Evolutionary conservation across 2,329 filamentous ascomycete genomes (phyloP).

Genomic region (Cercospora nicotianae): DNA sequence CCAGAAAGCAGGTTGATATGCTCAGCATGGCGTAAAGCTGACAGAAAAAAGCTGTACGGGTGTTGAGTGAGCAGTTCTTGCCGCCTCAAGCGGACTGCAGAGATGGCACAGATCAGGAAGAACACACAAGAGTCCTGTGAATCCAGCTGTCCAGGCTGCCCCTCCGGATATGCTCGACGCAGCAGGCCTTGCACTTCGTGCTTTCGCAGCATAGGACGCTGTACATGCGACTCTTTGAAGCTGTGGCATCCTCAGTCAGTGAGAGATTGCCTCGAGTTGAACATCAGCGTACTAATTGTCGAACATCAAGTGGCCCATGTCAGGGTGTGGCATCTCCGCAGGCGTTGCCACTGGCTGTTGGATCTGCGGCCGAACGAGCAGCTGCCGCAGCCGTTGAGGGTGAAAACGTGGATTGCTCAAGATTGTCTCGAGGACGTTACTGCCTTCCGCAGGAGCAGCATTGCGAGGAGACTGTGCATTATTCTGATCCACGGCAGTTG

Average conservation of each 20-base stretch:
- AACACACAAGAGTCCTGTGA: slow-evolving; percentile 40
- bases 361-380: slow-evolving; percentile 13
- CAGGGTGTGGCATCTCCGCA: slow-evolving; percentile 14
- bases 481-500: background rate
- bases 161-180: slow-evolving; percentile 6
- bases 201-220: slow-evolving; percentile 15
- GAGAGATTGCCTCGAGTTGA: background rate
- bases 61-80: slow-evolving; percentile 38
- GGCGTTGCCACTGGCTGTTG: slow-evolving; percentile 13
- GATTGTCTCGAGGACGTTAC: slow-evolving; percentile 17
- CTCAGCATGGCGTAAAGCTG: slow-evolving; percentile 40
- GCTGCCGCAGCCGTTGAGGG: slow-evolving; percentile 6
- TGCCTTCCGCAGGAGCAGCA: background rate
- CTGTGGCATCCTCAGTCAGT: background rate
- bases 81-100: slow-evolving; percentile 40
- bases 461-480: background rate
- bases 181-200: slow-evolving; percentile 14
- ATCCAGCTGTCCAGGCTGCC: background rate
- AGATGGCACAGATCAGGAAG: slow-evolving; percentile 44
- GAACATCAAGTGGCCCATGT: slow-evolving; percentile 3
- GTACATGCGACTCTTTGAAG: slow-evolving; percentile 21
- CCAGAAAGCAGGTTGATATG: slow-evolving; percentile 38
- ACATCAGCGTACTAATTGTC: background rate
- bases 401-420: slow-evolving; percentile 14
- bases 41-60: slow-evolving; percentile 45